phyloP scores from a whole-genome alignment of 805 yeast species.

The Kregervanrija fluxuum region DNA sequence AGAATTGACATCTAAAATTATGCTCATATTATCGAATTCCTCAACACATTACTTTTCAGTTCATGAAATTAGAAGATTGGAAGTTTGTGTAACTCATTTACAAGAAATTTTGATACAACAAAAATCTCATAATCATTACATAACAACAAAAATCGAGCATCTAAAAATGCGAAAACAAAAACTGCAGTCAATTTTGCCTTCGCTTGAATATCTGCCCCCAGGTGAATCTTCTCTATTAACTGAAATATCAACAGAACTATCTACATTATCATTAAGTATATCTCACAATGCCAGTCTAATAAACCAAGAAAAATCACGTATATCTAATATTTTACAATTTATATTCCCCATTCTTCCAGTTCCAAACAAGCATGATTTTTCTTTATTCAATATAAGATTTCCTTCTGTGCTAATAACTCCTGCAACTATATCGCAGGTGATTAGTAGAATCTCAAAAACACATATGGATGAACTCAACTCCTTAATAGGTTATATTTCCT shows the following conservation, averaged over 20 bases:
- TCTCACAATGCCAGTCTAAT: constrained; percentile 1
- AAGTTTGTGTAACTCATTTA: neutral
- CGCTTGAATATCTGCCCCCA: constrained; percentile 2
- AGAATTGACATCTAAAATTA: constrained; percentile 3
- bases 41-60: neutral
- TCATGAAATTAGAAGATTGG: neutral
- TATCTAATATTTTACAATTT: constrained; percentile 15
- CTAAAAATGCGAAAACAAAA: neutral
- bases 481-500: constrained; percentile 41
- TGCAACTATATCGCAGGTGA: constrained; percentile 6
- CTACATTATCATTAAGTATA: no score
- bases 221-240: neutral
- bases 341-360: constrained; percentile 28
- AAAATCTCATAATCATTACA: neutral
- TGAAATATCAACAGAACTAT: no score
- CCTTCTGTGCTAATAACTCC: constrained; percentile 14
- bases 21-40: neutral
- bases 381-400: constrained; percentile 26
- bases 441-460: constrained; percentile 20
- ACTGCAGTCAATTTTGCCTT: neutral
- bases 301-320: constrained; percentile 19
- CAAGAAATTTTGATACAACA: neutral
- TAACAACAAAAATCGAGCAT: neutral
- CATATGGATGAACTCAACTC: constrained; percentile 38
- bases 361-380: constrained; percentile 20